Percentiles rank a stretch among this genome's conserved stretches.
Conservation (phyloP, 352 stramenopile species). For the Blastocystis hominis region DNA sequence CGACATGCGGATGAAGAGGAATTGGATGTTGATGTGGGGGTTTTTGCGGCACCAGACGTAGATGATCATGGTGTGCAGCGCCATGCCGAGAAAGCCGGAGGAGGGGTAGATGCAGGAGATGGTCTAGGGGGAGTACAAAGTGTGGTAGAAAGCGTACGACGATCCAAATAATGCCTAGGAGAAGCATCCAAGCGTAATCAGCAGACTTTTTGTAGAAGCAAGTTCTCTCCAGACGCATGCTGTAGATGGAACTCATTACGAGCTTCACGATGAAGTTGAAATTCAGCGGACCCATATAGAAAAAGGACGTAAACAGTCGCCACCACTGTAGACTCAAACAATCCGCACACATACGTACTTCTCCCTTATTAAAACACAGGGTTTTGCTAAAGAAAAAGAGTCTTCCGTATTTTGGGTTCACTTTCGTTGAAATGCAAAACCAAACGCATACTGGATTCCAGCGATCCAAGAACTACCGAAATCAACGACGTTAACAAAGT, state of each 20-base stretch:
- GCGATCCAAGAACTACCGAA: constrained; percentile 18
- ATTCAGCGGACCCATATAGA: constrained; percentile 48
- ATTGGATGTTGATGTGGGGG: constrained; percentile 52
- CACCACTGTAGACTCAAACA: not conserved
- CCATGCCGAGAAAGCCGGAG: constrained; percentile 37
- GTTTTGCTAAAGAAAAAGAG: constrained; percentile 56
- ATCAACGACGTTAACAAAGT: constrained; percentile 18
- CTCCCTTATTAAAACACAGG: constrained; percentile 32
- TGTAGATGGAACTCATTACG: constrained; percentile 36
- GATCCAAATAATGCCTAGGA: constrained; percentile 28
- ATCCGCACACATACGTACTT: not conserved
- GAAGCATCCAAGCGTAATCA: constrained; percentile 37
- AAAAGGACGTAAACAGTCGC: constrained; percentile 56
- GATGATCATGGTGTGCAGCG: constrained; percentile 51
- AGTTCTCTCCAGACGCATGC: constrained; percentile 23
- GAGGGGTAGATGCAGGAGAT: constrained; percentile 49
- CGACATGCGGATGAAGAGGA: constrained; percentile 53
- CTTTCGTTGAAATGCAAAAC: not conserved
- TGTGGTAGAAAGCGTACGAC: not conserved
- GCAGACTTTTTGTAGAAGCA: constrained; percentile 57
- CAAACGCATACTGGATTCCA: not conserved
- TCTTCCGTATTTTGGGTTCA: not conserved
- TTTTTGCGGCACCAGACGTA: constrained; percentile 57
- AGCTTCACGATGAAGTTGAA: constrained; percentile 53
- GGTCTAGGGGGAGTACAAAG: not conserved